Evolutionary conservation across 78 protist genomes (phyloP), one percentile per base, ranked within the genome.

Genomic region (Planoprotostelium fungivorum): DNA sequence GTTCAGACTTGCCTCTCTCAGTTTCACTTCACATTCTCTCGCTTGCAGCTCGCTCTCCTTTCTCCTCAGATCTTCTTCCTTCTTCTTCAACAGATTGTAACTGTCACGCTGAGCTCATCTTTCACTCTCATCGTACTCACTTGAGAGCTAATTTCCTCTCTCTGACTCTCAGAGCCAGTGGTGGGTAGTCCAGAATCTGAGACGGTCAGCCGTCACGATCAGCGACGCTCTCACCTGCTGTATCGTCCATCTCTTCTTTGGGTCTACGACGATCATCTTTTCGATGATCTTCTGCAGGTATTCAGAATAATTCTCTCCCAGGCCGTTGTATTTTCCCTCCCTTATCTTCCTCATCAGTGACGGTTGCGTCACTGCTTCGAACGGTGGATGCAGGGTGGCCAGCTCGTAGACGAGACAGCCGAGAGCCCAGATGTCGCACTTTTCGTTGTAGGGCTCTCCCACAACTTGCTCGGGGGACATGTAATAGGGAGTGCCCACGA

Each of bases 401-500:
- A 95, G 90, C 89, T 95, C 97, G 51, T 93, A 93, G 63, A 93
- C 73, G 29, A 95, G 91, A 89, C 96, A 95, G 9, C 98, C 98
- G 25, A 97, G 94, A 0, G 97, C 91, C 98, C 98, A 97, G 85
- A 96, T 88, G 91, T 97, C 99, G 73, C 93, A 88, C 85, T 95
- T 95, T 83, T 92, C 92, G 91, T 95, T 93, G 91, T 97, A 96
- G 31, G 93, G 38, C 29, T 87, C 38, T 63, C 91, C 95, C 34
- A 84, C 37, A 35, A 94, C 91, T 63, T 96, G 97, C 84, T 96
- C 97, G 37, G 97, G 98, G 36, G 93, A 51, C 97, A 95, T 96
- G 89, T 97, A 97, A 90, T 92, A 92, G 36, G 98, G 98, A 28
- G 98, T 96, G 84, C 98, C 98, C 29, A 96, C 97, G 85, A 89